Evolutionary conservation across 495 filamentous ascomycete genomes (phyloP), one percentile per base, ranked within the genome.

Genomic region (Evansstolkia leycettana): DNA sequence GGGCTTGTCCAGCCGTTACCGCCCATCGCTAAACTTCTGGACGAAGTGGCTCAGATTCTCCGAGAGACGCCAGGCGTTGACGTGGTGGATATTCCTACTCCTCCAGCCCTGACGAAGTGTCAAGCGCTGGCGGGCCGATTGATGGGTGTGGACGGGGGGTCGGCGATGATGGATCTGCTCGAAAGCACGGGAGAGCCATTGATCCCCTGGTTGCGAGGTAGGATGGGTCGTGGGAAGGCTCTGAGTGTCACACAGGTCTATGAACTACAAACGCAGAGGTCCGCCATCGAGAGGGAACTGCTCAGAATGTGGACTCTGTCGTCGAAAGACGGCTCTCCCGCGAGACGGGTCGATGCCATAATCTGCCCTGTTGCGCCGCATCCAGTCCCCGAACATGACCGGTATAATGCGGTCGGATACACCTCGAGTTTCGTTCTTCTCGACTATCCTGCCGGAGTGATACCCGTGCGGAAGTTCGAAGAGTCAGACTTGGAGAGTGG

Each of bases 311-410:
- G 75, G 75, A 60, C 47, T 10, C 28, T 43, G 2, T 41, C 34
- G 17, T 27, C 39, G 16, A 31, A 31, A 3, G 46, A 29, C 16
- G 45, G 62, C 46, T 11, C 48, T 28, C 35, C 49, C 0, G 16
- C n/a, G 29, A 31, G 53, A 16, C 51, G 41, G 0, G 48, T 78
- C 6, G 74, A 78, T 51, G 69, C 70, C 0, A 58, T 78, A 10
- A 68, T 77, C 26, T 55, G 55, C 12, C 73, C 73, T 5, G 39
- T 75, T 5, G 71, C 73, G 10, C 71, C 71, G 0, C 78, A 81
- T 42, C 73, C 79, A 0, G 76, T 78, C 0, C 75, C 77, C 0
- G 55, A 64, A n/a, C 58, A 77, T 31, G 78, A 82, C 51, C 48
- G 65, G 2, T 82, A 73, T 55, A 76, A 76, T 54, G 66, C 61